Conservation (phyloP, 2,329 filamentous ascomycete species). For the Furcasterigmium sp. region DNA sequence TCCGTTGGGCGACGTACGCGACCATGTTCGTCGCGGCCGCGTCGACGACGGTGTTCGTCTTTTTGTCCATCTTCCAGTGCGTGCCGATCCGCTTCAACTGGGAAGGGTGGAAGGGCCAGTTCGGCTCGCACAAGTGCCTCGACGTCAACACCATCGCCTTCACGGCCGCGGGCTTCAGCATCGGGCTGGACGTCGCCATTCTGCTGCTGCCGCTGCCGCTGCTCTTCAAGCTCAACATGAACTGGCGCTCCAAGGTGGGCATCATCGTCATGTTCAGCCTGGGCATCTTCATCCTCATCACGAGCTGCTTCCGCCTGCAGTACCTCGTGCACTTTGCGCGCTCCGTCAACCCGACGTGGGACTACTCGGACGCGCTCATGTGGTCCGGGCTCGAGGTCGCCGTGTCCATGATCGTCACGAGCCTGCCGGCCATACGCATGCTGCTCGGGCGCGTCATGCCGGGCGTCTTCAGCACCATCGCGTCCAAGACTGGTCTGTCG, state of each 20-base stretch:
- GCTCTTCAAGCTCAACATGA: slow-evolving; percentile 21
- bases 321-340: slow-evolving; percentile 25
- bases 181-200: slow-evolving; percentile 27
- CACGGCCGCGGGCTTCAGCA: slow-evolving; percentile 22
- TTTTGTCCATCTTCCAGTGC: slow-evolving; percentile 30
- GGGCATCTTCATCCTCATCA: slow-evolving; percentile 28
- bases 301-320: slow-evolving; percentile 27
- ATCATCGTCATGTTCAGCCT: slow-evolving; percentile 31
- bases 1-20: slow-evolving; percentile 18
- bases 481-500: background rate
- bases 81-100: slow-evolving; percentile 24
- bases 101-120: slow-evolving; percentile 23
- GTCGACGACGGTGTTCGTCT: slow-evolving; percentile 20
- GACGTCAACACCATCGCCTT: slow-evolving; percentile 24
- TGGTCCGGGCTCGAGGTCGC: slow-evolving; percentile 38
- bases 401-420: slow-evolving; percentile 34
- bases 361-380: slow-evolving; percentile 33
- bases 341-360: slow-evolving; percentile 33
- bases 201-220: slow-evolving; percentile 27
- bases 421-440: slow-evolving; percentile 31
- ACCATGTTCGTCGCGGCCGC: slow-evolving; percentile 19
- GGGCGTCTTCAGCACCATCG: slow-evolving; percentile 3
- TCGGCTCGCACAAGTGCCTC: slow-evolving; percentile 19
- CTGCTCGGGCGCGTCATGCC: slow-evolving; percentile 15
- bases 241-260: slow-evolving; percentile 16